Evolutionary conservation across 176 grass and related monocot genomes (phyloP).

Genomic region (Lolium multiflorum): DNA sequence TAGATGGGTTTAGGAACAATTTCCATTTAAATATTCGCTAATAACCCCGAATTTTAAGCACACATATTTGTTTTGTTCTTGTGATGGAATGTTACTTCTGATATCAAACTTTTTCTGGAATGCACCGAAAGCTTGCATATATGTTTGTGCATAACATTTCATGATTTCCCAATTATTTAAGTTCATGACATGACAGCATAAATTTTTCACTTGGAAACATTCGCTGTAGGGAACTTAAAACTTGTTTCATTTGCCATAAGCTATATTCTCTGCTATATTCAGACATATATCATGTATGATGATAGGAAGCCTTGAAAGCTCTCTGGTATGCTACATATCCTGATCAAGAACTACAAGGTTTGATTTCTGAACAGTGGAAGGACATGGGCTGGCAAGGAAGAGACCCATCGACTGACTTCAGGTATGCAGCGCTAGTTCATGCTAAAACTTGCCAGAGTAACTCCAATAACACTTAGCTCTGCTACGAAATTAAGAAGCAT

Average conservation of each 20-base stretch:
- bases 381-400: slow-evolving; percentile 98
- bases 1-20: neutral
- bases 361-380: slow-evolving; percentile 98
- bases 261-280: slow-evolving; percentile 21
- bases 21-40: neutral
- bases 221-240: slow-evolving; percentile 3
- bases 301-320: slow-evolving; percentile 90
- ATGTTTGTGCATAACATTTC: slow-evolving; percentile 8
- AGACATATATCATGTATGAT: slow-evolving; percentile 13
- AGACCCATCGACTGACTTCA: slow-evolving; percentile 98
- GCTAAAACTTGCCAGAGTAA: neutral
- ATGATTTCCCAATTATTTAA: neutral
- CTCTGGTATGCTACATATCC: slow-evolving; percentile 96
- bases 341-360: slow-evolving; percentile 86
- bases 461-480: neutral
- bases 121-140: neutral
- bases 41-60: neutral
- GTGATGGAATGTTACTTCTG: neutral
- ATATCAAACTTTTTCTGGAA: neutral
- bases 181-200: neutral
- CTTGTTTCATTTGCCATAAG: neutral
- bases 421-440: slow-evolving; percentile 42
- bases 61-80: neutral
- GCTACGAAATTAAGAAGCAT: neutral
- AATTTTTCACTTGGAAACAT: neutral